Evolutionary conservation across 306 rosid genomes (phyloP).

Genomic region (Begonia fuchsioides): DNA sequence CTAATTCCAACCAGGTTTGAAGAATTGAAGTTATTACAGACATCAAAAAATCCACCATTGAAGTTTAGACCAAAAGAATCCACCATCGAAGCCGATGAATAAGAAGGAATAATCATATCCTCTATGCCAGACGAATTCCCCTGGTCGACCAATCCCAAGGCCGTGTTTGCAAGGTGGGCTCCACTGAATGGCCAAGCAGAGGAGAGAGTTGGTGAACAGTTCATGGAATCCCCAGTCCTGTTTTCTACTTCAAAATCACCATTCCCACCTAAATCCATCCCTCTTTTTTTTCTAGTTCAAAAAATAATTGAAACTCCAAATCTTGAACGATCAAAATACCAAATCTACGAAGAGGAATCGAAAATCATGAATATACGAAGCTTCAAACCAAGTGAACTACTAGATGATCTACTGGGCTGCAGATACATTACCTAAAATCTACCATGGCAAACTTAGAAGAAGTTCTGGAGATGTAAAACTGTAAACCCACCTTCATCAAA

Average conservation of each 20-base stretch:
- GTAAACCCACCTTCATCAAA: slow-evolving; percentile 15
- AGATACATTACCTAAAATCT: too few species aligned
- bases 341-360: too few species aligned
- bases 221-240: slow-evolving; percentile 46
- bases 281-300: slow-evolving; percentile 9
- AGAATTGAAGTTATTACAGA: slow-evolving; percentile 30
- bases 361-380: too few species aligned
- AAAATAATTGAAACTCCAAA: background rate
- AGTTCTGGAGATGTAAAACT: background rate
- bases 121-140: slow-evolving; percentile 29
- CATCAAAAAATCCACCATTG: slow-evolving; percentile 51
- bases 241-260: slow-evolving; percentile 48
- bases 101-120: slow-evolving; percentile 46
- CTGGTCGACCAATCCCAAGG: slow-evolving; percentile 48
- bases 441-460: slow-evolving; percentile 1
- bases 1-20: slow-evolving; percentile 28
- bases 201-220: slow-evolving; percentile 34
- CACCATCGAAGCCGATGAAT: slow-evolving; percentile 57
- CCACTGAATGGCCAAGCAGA: slow-evolving; percentile 66
- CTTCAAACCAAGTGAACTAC: too few species aligned
- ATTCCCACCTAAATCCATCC: slow-evolving; percentile 59
- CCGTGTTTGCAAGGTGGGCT: slow-evolving; percentile 34
- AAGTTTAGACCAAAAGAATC: slow-evolving; percentile 43
- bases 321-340: too few species aligned
- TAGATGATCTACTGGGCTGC: too few species aligned